These are phyloP conservation scores for Tolypocladium nubicola DNA, from an alignment of 2,329 filamentous ascomycete species.

Conservation along the genomic window DNA sequence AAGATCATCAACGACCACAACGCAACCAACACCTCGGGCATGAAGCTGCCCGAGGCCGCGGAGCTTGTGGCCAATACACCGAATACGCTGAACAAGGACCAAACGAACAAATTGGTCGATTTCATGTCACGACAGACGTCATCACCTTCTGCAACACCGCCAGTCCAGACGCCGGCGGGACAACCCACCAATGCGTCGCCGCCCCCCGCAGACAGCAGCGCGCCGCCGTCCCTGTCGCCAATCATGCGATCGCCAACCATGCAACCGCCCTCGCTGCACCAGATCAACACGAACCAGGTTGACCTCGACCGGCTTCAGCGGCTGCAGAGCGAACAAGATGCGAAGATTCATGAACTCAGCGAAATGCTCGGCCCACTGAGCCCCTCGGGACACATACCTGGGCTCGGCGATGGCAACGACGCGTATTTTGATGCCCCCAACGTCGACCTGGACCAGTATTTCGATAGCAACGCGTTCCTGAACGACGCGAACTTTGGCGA, in stretches of 20 bases:
- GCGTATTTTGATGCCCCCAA: slow-evolving; percentile 24
- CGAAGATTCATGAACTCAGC: slow-evolving; percentile 64
- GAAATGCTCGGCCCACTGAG: slow-evolving; percentile 69
- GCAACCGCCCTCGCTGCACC: slow-evolving; percentile 41
- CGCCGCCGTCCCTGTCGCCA: slow-evolving; percentile 35
- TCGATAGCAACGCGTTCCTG: slow-evolving; percentile 30
- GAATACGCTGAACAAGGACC: slow-evolving; percentile 43
- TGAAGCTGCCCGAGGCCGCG: slow-evolving; percentile 41
- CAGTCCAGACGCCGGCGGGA: slow-evolving; percentile 9
- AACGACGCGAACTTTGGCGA: slow-evolving; percentile 29
- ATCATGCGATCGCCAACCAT: slow-evolving; percentile 33
- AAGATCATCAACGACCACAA: slow-evolving; percentile 56
- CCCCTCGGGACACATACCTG: slow-evolving; percentile 69
- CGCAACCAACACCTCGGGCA: slow-evolving; percentile 34
- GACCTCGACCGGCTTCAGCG: slow-evolving; percentile 72
- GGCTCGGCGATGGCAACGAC: slow-evolving; percentile 38
- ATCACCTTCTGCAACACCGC: slow-evolving; percentile 11
- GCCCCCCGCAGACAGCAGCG: slow-evolving; percentile 11
- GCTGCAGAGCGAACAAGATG: slow-evolving; percentile 69
- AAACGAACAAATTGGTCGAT: slow-evolving; percentile 47
- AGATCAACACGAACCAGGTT: slow-evolving; percentile 57
- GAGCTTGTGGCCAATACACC: slow-evolving; percentile 43
- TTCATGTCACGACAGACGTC: slow-evolving; percentile 42
- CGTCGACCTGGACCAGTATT: slow-evolving; percentile 42
- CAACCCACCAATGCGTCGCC: background rate